Percentiles rank a stretch among this genome's conserved stretches.
Conservation (phyloP, 495 filamentous ascomycete genomes). For the Darksidea phi region DNA sequence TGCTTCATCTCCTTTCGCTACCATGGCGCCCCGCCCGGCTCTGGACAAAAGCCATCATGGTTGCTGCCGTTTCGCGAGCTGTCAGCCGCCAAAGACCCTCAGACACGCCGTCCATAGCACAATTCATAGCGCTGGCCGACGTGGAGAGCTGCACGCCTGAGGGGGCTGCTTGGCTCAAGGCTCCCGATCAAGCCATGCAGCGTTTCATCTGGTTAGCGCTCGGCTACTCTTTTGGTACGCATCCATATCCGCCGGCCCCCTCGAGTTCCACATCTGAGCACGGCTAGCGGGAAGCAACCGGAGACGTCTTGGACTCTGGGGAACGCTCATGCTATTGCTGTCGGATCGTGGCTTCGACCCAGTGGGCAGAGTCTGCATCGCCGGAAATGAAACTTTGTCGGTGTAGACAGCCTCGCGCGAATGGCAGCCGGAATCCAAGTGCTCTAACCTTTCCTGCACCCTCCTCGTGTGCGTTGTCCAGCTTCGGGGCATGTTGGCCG, state of each 20-base stretch:
- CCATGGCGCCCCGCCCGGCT: slow-evolving; percentile 9
- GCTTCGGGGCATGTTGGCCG: slow-evolving; percentile 5
- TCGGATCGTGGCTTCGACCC: slow-evolving; percentile 25
- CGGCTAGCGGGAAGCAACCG: slow-evolving; percentile 31
- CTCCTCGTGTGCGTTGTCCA: slow-evolving; percentile 2
- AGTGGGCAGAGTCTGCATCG: slow-evolving; percentile 21
- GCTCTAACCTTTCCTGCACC: background rate
- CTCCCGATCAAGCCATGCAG: slow-evolving; percentile 20
- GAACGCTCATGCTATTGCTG: slow-evolving; percentile 23
- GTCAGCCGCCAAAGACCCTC: no score
- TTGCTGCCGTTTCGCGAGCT: no score
- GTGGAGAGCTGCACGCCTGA: slow-evolving; percentile 28
- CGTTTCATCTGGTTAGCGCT: slow-evolving; percentile 30
- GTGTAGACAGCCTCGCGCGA: slow-evolving; percentile 26
- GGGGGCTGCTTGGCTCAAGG: slow-evolving; percentile 33
- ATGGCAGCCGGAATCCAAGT: slow-evolving; percentile 10
- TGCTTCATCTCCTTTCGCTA: slow-evolving; percentile 16
- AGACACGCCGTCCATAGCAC: no score
- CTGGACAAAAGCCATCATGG: slow-evolving; percentile 3
- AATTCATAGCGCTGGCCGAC: no score
- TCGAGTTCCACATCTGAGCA: slow-evolving; percentile 18
- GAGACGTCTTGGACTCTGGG: slow-evolving; percentile 24
- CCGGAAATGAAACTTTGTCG: slow-evolving; percentile 38
- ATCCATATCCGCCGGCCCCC: slow-evolving; percentile 7
- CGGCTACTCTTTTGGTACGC: slow-evolving; percentile 7